Percentiles rank a stretch among this genome's conserved stretches.
These are phyloP conservation scores for Narthecium ossifragum DNA, from an alignment of 106 monocot species.

Conservation along the genomic window DNA sequence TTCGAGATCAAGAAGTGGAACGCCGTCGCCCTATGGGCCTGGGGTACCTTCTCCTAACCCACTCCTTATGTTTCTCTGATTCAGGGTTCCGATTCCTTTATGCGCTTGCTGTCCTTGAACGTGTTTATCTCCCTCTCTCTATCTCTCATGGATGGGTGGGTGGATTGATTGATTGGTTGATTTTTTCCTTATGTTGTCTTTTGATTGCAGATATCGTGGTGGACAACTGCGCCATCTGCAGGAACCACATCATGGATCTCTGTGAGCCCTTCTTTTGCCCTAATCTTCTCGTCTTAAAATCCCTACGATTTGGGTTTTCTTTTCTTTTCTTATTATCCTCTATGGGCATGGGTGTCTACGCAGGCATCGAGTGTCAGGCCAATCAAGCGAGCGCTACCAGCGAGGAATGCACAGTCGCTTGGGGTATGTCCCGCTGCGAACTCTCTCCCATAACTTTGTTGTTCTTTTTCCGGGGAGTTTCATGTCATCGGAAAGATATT, in stretches of 20 bases:
- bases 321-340: background rate
- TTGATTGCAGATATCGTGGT: slow-evolving; percentile 59
- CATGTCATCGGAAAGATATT: no score
- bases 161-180: no score
- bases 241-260: slow-evolving; percentile 97
- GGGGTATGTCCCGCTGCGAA: no score
- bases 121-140: no score
- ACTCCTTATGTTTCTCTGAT: no score
- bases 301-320: background rate
- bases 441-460: no score
- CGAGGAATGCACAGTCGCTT: slow-evolving; percentile 92
- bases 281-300: background rate
- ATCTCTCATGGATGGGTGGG: no score
- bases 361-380: slow-evolving; percentile 90
- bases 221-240: slow-evolving; percentile 85
- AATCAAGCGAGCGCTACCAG: slow-evolving; percentile 84
- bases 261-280: slow-evolving; percentile 27
- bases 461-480: no score
- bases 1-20: slow-evolving; percentile 77
- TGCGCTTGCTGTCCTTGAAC: no score
- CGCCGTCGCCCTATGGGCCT: slow-evolving; percentile 66
- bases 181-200: no score
- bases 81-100: background rate
- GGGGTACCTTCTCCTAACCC: no score
- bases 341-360: background rate